These are phyloP conservation scores for Fusarium heterosporum DNA, from an alignment of 2,329 filamentous ascomycete genomes.

Conservation along the genomic window DNA sequence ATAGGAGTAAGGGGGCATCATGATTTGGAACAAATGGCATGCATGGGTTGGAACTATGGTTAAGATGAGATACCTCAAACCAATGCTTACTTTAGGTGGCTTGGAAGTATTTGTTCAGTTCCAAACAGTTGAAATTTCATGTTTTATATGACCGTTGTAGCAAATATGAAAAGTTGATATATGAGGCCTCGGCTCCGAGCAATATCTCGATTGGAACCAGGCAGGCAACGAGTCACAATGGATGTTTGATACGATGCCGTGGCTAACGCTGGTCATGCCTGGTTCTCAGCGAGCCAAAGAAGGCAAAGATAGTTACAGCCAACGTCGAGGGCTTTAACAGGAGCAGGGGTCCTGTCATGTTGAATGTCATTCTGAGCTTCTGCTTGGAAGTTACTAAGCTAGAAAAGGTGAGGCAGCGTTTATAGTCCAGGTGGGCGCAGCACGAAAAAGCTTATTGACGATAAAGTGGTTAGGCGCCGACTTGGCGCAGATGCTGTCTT, in stretches of 20 bases:
- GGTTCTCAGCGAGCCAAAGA: not conserved
- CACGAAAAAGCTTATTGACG: conserved; percentile 43
- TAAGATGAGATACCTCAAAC: conserved; percentile 41
- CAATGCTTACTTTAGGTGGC: conserved; percentile 9
- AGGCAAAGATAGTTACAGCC: not conserved
- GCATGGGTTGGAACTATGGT: conserved; percentile 32
- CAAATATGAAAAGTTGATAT: not conserved
- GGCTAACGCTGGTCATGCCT: not conserved
- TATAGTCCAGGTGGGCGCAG: conserved; percentile 40
- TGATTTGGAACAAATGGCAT: conserved; percentile 35
- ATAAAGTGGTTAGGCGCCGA: conserved; percentile 43
- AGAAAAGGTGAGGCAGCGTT: conserved; percentile 4
- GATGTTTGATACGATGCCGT: not conserved
- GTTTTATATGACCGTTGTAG: not conserved
- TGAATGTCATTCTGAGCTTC: conserved; percentile 27
- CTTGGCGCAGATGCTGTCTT: conserved; percentile 37
- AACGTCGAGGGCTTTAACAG: not conserved
- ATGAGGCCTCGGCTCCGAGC: not conserved
- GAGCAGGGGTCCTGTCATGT: not conserved
- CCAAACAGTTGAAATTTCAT: conserved; percentile 2
- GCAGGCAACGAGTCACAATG: not conserved
- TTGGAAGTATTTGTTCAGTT: conserved; percentile 4
- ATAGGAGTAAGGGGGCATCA: conserved; percentile 38
- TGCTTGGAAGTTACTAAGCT: conserved; percentile 21
- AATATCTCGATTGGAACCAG: not conserved